Base-by-base conservation (phyloP, 495 filamentous ascomycete species). In the Aspergillus heteromorphus region DNA sequence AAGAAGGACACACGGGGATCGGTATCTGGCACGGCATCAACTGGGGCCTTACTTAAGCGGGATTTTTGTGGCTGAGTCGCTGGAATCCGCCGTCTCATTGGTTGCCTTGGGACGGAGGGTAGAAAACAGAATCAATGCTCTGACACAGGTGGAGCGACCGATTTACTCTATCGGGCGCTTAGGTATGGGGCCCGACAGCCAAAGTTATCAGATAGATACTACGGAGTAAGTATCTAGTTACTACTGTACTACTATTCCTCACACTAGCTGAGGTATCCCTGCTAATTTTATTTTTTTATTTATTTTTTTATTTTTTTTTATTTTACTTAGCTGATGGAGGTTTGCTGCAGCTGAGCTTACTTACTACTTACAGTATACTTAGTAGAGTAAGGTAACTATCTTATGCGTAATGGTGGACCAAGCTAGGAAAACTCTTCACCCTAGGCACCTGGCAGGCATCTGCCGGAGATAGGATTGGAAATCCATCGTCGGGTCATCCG, bases 1-100 rank as follows among this genome's bases (percentile, higher is more conserved):
- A 47, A 34, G 29, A 30, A 34, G 47, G 17, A 59, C 57, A 59
- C 57, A n/a, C n/a, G n/a, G 57, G 55, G 56, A 59, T 54, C 47
- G 45, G 51, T 45, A 13, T 36, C 43, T 23, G 6, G 21, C 21
- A 27, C 43, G 20, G 43, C 43, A 47, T 47, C 23, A 11, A 9
- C 19, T 7, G 19, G 13, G 19, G 42, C 20, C n/a, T 47, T 29
- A 27, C 14, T 16, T 29, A 23, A 27, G 23, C 23, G 21, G 21
- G 3, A 29, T n/a, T 18, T 27, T 6, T 47, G 43, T 47, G 43
- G 43, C 43, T 47, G 23, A 47, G 43, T 10, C 16, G n/a, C 23
- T 4, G 2, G 6, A 27, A 27, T 10, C n/a, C 6, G 23, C 8
- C 14, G 21, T 8, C 14, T 47, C 14, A 47, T 47, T 47, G 49